Conservation (phyloP, 768 basidiomycete genomes). For the Boletus patriciae region DNA sequence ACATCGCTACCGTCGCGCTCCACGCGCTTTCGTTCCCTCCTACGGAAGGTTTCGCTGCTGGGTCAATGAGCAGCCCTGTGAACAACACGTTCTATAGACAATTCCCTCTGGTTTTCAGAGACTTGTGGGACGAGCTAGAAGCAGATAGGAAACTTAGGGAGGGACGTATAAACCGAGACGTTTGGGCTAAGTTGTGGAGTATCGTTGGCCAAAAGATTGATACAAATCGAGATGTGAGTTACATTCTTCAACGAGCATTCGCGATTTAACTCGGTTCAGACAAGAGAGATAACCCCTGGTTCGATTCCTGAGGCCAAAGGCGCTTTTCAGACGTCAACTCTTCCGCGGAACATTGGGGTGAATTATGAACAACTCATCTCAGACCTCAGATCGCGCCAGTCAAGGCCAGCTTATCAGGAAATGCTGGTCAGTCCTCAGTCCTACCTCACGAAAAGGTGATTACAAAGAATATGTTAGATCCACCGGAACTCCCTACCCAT, state of each 20-base stretch:
- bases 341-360: conserved; percentile 13
- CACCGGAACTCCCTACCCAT: conserved; percentile 85
- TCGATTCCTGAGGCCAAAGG: conserved; percentile 18
- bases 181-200: conserved; percentile 68
- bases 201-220: conserved; percentile 67
- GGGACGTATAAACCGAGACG: conserved; percentile 59
- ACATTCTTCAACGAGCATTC: background rate
- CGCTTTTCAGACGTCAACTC: conserved; percentile 1
- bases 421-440: conserved; percentile 69
- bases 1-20: conserved; percentile 81
- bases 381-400: conserved; percentile 61
- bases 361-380: conserved; percentile 53
- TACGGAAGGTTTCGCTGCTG: conserved; percentile 62
- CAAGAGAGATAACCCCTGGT: conserved; percentile 20
- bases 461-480: conserved; percentile 39
- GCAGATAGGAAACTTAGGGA: conserved; percentile 55
- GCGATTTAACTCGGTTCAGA: conserved; percentile 15
- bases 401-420: conserved; percentile 69
- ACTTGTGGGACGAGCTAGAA: conserved; percentile 92
- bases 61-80: conserved; percentile 44
- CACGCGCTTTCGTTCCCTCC: conserved; percentile 71
- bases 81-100: conserved; percentile 69
- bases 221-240: conserved; percentile 41
- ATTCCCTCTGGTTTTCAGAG: conserved; percentile 80
- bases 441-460: background rate